These are phyloP conservation scores for Candida fluviatilis DNA, from an alignment of 805 yeast species.

Conservation along the genomic window DNA sequence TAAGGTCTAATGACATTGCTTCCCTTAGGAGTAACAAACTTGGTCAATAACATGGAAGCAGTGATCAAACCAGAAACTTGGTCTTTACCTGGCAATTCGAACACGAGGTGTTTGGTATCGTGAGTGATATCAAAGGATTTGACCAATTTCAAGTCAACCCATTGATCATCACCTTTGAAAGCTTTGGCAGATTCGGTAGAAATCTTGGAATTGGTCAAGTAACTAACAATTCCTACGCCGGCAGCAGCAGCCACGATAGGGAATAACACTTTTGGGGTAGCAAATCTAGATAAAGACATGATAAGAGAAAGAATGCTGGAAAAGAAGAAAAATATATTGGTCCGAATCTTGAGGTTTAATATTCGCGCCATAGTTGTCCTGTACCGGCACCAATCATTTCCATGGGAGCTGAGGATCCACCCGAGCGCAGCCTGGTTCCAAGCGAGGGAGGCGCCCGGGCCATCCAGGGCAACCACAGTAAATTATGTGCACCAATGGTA, in stretches of 20 bases:
- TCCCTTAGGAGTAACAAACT: slow-evolving; percentile 80
- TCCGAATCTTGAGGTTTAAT: too few species aligned
- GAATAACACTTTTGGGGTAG: slow-evolving; percentile 21
- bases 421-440: too few species aligned
- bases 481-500: too few species aligned
- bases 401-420: too few species aligned
- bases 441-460: too few species aligned
- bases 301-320: neutral
- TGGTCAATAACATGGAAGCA: slow-evolving; percentile 79
- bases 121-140: slow-evolving; percentile 47
- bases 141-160: slow-evolving; percentile 66
- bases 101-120: slow-evolving; percentile 66
- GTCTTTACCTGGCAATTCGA: slow-evolving; percentile 64
- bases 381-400: too few species aligned
- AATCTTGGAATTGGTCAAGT: slow-evolving; percentile 15
- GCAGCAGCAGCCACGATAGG: slow-evolving; percentile 30
- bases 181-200: slow-evolving; percentile 40
- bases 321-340: too few species aligned
- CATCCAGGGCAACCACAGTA: too few species aligned
- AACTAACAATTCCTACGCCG: slow-evolving; percentile 29
- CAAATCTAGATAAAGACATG: slow-evolving; percentile 17
- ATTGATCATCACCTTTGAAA: slow-evolving; percentile 54
- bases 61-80: slow-evolving; percentile 70
- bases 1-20: slow-evolving; percentile 81
- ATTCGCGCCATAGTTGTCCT: neutral